Percentiles rank a stretch among this genome's conserved stretches.
phyloP scores from a whole-genome alignment of 2,329 filamentous ascomycete genomes.

The Macroventuria anomochaeta region DNA sequence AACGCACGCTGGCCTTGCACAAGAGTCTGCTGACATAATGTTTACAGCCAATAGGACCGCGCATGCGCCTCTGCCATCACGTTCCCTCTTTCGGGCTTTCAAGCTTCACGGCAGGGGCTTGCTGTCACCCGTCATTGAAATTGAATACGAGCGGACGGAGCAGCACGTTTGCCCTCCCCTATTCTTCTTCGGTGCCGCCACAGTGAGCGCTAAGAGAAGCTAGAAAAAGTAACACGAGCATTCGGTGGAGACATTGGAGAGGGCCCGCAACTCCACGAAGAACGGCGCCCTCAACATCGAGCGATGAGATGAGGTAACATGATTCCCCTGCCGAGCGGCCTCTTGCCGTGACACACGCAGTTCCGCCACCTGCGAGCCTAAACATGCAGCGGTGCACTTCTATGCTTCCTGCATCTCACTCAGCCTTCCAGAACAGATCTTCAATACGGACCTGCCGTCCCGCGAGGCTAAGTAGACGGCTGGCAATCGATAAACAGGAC shows the following conservation, averaged over 20 bases:
- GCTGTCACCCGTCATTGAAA: conserved; percentile 20
- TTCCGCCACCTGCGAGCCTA: conserved; percentile 25
- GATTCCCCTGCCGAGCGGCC: conserved; percentile 1
- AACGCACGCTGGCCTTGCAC: conserved; percentile 20
- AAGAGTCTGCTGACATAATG: conserved; percentile 11
- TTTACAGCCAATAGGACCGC: conserved; percentile 11
- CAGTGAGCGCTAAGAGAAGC: conserved; percentile 25
- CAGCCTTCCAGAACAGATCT: conserved; percentile 13
- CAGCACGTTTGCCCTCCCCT: conserved; percentile 13
- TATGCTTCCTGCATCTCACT: conserved; percentile 13
- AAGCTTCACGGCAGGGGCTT: conserved; percentile 20
- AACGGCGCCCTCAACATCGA: conserved; percentile 23
- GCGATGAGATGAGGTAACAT: conserved; percentile 6
- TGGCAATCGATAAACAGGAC: conserved; percentile 29
- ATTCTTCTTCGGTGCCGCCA: conserved; percentile 14
- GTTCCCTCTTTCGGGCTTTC: not conserved
- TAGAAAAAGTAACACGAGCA: conserved; percentile 25
- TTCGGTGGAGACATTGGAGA: conserved; percentile 22
- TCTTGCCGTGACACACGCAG: conserved; percentile 8
- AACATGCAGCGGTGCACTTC: conserved; percentile 6
- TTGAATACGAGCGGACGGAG: conserved; percentile 16
- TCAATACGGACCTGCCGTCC: conserved; percentile 3
- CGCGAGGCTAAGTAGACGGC: conserved; percentile 19
- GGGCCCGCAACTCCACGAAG: conserved; percentile 24
- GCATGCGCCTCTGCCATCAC: conserved; percentile 14